These are phyloP conservation scores for Solanum piurae DNA, from an alignment of 257 asterid species.

Conservation along the genomic window DNA sequence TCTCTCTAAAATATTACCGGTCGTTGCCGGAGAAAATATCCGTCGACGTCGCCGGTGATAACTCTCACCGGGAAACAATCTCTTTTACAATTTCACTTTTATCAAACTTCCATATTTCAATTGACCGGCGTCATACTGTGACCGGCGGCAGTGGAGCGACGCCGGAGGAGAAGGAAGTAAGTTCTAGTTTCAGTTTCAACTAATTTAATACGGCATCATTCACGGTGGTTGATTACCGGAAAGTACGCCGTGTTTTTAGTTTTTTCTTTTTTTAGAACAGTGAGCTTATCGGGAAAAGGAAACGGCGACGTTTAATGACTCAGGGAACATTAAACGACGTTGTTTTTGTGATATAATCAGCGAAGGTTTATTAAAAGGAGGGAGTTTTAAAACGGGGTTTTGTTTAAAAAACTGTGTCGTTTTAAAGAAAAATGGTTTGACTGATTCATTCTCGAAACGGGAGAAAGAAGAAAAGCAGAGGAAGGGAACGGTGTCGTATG, in stretches of 20 bases:
- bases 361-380: not conserved
- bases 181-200: not conserved
- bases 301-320: not conserved
- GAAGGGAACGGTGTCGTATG: conserved; percentile 18
- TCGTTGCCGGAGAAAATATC: not conserved
- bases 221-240: not conserved
- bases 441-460: conserved; percentile 14
- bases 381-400: conserved; percentile 5
- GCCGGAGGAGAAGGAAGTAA: not conserved
- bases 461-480: not conserved
- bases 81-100: not conserved
- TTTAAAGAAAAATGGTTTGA: conserved; percentile 13
- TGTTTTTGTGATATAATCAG: not conserved
- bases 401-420: not conserved
- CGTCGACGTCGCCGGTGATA: not conserved
- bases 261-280: not conserved
- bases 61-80: not conserved
- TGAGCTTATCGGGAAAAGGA: not conserved
- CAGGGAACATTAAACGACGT: not conserved
- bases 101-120: not conserved
- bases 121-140: not conserved
- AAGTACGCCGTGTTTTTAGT: not conserved
- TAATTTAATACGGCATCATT: not conserved
- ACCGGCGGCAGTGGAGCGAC: not conserved
- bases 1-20: not conserved